Evolutionary conservation across 257 asterid species (phyloP).

Genomic region (Capsicum pubescens): DNA sequence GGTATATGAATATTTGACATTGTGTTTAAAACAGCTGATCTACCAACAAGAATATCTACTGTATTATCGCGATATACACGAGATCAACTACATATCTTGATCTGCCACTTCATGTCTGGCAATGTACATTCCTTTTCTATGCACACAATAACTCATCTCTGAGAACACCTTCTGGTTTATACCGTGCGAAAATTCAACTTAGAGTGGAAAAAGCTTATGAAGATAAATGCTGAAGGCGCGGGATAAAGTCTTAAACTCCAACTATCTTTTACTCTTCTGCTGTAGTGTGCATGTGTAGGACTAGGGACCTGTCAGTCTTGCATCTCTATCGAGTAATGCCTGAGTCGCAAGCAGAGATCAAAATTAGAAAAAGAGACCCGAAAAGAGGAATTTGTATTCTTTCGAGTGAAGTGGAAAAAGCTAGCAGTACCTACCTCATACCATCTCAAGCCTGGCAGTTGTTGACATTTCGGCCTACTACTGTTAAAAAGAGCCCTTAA

Average conservation of each 20-base stretch:
- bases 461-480: neutral
- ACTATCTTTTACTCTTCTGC: neutral
- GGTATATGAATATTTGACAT: neutral
- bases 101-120: neutral
- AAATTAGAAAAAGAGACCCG: neutral
- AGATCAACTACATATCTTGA: neutral
- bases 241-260: neutral
- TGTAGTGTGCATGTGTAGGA: constrained; percentile 3
- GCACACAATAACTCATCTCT: neutral
- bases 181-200: neutral
- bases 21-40: neutral
- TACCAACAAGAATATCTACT: neutral
- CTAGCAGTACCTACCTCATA: neutral
- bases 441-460: neutral
- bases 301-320: neutral
- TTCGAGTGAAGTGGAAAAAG: neutral
- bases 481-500: neutral
- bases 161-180: neutral
- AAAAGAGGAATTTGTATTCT: neutral
- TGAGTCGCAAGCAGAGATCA: neutral
- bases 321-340: neutral
- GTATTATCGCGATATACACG: too few species aligned
- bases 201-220: neutral
- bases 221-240: neutral
- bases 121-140: neutral